Evolutionary conservation across 2,329 filamentous ascomycete genomes (phyloP).

Genomic region (Fusarium nelsonii): DNA sequence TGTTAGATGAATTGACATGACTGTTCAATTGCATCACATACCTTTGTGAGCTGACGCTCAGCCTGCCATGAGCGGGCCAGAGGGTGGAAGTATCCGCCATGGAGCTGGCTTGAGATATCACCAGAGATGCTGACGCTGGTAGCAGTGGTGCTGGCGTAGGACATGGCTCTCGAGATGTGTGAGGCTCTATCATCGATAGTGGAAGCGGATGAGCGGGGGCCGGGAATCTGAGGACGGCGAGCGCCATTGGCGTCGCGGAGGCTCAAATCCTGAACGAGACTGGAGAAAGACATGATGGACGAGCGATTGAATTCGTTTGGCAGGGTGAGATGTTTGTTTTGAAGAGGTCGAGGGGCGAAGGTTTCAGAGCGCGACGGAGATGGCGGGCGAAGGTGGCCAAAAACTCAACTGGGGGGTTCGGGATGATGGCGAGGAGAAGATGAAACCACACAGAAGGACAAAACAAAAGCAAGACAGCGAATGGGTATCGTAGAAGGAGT

Average conservation of each 20-base stretch:
- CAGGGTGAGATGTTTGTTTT: slow-evolving; percentile 11
- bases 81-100: slow-evolving; percentile 85
- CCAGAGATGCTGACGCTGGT: slow-evolving; percentile 77
- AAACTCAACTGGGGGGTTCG: slow-evolving; percentile 38
- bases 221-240: slow-evolving; percentile 58
- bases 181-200: slow-evolving; percentile 71
- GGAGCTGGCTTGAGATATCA: slow-evolving; percentile 85
- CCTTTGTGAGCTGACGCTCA: slow-evolving; percentile 87
- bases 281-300: slow-evolving; percentile 73
- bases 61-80: slow-evolving; percentile 85
- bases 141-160: slow-evolving; percentile 74
- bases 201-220: slow-evolving; percentile 62
- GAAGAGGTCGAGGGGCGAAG: slow-evolving; percentile 9
- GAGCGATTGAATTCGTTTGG: slow-evolving; percentile 20
- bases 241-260: slow-evolving; percentile 66
- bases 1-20: slow-evolving; percentile 26
- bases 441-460: slow-evolving; percentile 18
- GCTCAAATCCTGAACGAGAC: slow-evolving; percentile 73
- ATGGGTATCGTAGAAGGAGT: neutral
- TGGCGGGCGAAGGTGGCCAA: slow-evolving; percentile 40
- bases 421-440: slow-evolving; percentile 19
- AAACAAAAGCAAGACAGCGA: slow-evolving; percentile 13
- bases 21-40: slow-evolving; percentile 52
- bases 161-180: slow-evolving; percentile 73
- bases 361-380: slow-evolving; percentile 13